Conservation (phyloP, 2,329 filamentous ascomycete genomes). For the Pyricularia sp. region DNA sequence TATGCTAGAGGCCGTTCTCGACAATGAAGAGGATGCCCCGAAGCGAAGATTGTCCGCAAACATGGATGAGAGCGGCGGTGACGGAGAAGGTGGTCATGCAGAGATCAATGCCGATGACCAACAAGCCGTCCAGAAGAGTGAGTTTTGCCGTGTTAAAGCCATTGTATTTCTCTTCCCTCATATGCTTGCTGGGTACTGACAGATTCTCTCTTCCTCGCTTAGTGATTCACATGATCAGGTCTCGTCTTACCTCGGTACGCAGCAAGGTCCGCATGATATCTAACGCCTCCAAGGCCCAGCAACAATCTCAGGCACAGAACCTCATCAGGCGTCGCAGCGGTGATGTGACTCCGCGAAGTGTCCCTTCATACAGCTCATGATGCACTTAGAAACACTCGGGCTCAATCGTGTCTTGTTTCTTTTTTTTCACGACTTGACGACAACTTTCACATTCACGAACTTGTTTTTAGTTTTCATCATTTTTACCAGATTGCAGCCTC, state of each 20-base stretch:
- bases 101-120: conserved; percentile 61
- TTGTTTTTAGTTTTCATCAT: background rate
- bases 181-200: conserved; percentile 14
- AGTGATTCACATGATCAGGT: conserved; percentile 56
- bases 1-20: conserved; percentile 90
- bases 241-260: conserved; percentile 44
- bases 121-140: conserved; percentile 64
- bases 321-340: conserved; percentile 41
- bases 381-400: background rate
- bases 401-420: background rate
- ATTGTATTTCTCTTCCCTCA: background rate
- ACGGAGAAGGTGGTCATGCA: conserved; percentile 30
- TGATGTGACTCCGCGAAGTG: conserved; percentile 45
- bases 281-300: conserved; percentile 42
- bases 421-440: conserved; percentile 1
- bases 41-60: conserved; percentile 27
- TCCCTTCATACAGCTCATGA: conserved; percentile 28
- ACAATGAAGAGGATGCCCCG: conserved; percentile 59
- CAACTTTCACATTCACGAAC: background rate
- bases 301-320: conserved; percentile 27
- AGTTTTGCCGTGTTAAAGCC: conserved; percentile 21
- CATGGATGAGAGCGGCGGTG: conserved; percentile 29
- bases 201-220: background rate
- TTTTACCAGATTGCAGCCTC: conserved; percentile 1
- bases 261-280: conserved; percentile 55